A percentile compares a stretch with the other conserved stretches of the same genome.
These are phyloP conservation scores for Escovopsis sp. DNA, from an alignment of 2,329 filamentous ascomycete genomes.

Conservation along the genomic window DNA sequence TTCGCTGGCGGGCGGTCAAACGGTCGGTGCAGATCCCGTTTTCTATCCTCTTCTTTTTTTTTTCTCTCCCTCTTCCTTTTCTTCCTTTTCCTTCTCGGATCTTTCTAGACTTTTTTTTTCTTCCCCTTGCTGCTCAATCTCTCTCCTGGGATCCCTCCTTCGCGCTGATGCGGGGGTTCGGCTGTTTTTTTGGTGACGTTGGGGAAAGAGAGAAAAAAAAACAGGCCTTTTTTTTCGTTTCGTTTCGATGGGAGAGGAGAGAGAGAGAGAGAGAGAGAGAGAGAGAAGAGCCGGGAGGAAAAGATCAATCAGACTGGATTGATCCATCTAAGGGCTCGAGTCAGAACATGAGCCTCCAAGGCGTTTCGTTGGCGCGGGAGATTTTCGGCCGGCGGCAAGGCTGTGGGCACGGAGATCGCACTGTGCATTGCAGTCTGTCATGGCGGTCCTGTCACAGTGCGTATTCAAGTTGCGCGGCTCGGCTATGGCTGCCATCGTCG, in stretches of 20 bases:
- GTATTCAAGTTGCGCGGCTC: neutral
- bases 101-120: too few relatives aligned
- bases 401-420: conserved; percentile 8
- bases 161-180: conserved; percentile 22
- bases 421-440: neutral
- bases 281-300: too few relatives aligned
- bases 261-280: too few relatives aligned
- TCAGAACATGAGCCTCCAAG: too few relatives aligned
- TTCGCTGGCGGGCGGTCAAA: conserved; percentile 19
- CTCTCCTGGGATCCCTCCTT: conserved; percentile 12
- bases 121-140: too few relatives aligned
- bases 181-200: too few relatives aligned
- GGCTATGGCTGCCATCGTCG: neutral
- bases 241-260: conserved; percentile 2
- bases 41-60: too few relatives aligned
- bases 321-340: too few relatives aligned
- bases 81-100: too few relatives aligned
- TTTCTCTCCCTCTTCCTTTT: too few relatives aligned
- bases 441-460: neutral
- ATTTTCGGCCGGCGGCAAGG: conserved; percentile 15
- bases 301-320: too few relatives aligned
- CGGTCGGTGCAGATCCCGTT: conserved; percentile 22
- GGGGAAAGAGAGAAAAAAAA: too few relatives aligned
- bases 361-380: conserved; percentile 12
- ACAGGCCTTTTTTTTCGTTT: neutral